Evolutionary conservation across 768 basidiomycete genomes (phyloP).

Genomic region (Leccinum boreale): DNA sequence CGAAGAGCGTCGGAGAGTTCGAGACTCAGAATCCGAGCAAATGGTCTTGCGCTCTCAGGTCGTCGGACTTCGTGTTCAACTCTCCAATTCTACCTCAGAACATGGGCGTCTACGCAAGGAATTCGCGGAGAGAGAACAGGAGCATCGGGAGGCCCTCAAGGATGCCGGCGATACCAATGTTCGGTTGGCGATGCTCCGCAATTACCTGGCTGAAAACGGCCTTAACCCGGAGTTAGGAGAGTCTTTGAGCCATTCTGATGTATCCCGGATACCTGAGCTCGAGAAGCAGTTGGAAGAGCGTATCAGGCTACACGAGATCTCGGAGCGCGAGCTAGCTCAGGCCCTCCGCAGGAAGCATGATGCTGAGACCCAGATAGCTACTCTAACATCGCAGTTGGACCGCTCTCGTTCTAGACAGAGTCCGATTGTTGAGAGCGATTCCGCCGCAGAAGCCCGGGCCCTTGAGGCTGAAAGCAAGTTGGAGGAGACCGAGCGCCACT

Average conservation of each 20-base stretch:
- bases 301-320: constrained; percentile 65
- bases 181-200: constrained; percentile 76
- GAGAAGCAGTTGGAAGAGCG: constrained; percentile 76
- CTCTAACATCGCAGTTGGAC: constrained; percentile 66
- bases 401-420: constrained; percentile 56
- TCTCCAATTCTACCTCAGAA: constrained; percentile 66
- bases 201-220: constrained; percentile 86
- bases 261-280: constrained; percentile 63
- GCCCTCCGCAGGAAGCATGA: constrained; percentile 67
- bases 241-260: constrained; percentile 34
- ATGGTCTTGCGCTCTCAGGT: constrained; percentile 69
- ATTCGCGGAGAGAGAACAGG: constrained; percentile 59
- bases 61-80: constrained; percentile 67
- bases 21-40: constrained; percentile 64
- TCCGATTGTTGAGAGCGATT: constrained; percentile 41
- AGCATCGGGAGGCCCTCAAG: constrained; percentile 59
- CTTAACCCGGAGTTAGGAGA: constrained; percentile 73
- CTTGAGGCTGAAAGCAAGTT: constrained; percentile 74
- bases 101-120: constrained; percentile 69
- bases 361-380: constrained; percentile 64
- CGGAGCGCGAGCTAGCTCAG: constrained; percentile 72
- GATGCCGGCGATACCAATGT: constrained; percentile 67
- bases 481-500: constrained; percentile 72
- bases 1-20: constrained; percentile 63
- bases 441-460: constrained; percentile 44